These are phyloP conservation scores for Cytospora piceae DNA, from an alignment of 2,329 filamentous ascomycete species.

Conservation along the genomic window DNA sequence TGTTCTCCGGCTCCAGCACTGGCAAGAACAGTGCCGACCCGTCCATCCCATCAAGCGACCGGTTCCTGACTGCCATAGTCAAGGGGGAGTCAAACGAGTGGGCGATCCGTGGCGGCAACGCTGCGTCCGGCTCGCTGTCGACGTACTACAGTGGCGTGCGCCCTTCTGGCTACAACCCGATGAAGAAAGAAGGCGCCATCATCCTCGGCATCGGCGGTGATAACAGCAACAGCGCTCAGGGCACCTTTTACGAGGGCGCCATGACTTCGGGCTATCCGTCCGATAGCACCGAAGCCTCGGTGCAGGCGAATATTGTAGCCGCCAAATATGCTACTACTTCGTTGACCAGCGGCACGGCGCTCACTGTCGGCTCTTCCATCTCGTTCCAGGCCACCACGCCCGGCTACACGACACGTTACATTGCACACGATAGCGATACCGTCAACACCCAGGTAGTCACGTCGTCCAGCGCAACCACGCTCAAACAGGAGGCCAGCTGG, in stretches of 20 bases:
- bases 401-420: slow-evolving; percentile 56
- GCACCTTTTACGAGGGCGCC: slow-evolving; percentile 68
- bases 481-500: slow-evolving; percentile 58
- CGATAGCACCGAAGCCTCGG: slow-evolving; percentile 59
- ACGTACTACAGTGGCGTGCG: slow-evolving; percentile 63
- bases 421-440: slow-evolving; percentile 54
- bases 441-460: slow-evolving; percentile 60
- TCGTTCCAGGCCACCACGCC: slow-evolving; percentile 57
- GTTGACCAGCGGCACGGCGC: slow-evolving; percentile 50
- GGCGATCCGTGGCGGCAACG: slow-evolving; percentile 63
- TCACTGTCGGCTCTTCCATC: slow-evolving; percentile 54
- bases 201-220: slow-evolving; percentile 74
- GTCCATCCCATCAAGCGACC: slow-evolving; percentile 47
- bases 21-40: slow-evolving; percentile 56
- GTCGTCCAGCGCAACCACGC: slow-evolving; percentile 51
- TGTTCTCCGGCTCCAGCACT: slow-evolving; percentile 59
- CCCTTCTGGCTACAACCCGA: slow-evolving; percentile 63
- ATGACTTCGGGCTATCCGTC: slow-evolving; percentile 66
- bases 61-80: slow-evolving; percentile 60
- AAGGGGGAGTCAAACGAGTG: slow-evolving; percentile 62
- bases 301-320: slow-evolving; percentile 64
- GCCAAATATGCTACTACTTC: slow-evolving; percentile 57
- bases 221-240: slow-evolving; percentile 62
- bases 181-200: slow-evolving; percentile 68
- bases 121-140: slow-evolving; percentile 56